Evolutionary conservation across 768 basidiomycete species (phyloP).

Genomic region (Mycena albidolilacea): DNA sequence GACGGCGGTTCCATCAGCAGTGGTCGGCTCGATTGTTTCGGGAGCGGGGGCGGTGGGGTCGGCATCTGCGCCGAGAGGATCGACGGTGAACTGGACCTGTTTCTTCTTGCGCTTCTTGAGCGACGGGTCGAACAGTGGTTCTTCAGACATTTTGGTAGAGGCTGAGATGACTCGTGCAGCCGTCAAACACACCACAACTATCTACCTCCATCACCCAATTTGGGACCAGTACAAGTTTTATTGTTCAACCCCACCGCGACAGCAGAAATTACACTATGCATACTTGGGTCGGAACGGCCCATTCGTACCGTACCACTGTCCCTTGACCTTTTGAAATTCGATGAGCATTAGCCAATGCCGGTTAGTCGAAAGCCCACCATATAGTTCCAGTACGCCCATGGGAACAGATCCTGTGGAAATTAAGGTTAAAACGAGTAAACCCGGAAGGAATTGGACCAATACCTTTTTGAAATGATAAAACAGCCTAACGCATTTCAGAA

Average conservation of each 20-base stretch:
- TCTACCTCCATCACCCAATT: conserved; percentile 56
- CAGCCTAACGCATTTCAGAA: conserved; percentile 55
- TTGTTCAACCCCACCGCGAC: background rate
- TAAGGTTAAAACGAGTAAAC: background rate
- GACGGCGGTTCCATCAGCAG: conserved; percentile 78
- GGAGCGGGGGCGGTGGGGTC: conserved; percentile 88
- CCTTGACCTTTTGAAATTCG: conserved; percentile 47
- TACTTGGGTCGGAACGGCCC: conserved; percentile 59
- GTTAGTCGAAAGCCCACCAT: conserved; percentile 60
- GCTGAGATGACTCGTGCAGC: conserved; percentile 11
- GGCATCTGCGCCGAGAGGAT: conserved; percentile 85
- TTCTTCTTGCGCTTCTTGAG: conserved; percentile 93
- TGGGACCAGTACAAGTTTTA: conserved; percentile 44
- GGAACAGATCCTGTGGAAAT: conserved; percentile 69
- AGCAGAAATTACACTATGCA: conserved; percentile 28
- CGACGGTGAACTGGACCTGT: conserved; percentile 87
- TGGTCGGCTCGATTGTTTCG: conserved; percentile 77
- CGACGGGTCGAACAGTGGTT: conserved; percentile 87
- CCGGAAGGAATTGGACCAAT: conserved; percentile 18
- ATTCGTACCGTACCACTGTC: conserved; percentile 64
- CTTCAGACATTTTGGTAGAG: conserved; percentile 61
- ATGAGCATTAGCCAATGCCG: background rate
- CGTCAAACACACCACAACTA: conserved; percentile 24
- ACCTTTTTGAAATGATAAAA: conserved; percentile 95
- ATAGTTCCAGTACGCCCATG: conserved; percentile 82